Conservation (phyloP, 768 basidiomycete species). For the Lactarius deliciosus region DNA sequence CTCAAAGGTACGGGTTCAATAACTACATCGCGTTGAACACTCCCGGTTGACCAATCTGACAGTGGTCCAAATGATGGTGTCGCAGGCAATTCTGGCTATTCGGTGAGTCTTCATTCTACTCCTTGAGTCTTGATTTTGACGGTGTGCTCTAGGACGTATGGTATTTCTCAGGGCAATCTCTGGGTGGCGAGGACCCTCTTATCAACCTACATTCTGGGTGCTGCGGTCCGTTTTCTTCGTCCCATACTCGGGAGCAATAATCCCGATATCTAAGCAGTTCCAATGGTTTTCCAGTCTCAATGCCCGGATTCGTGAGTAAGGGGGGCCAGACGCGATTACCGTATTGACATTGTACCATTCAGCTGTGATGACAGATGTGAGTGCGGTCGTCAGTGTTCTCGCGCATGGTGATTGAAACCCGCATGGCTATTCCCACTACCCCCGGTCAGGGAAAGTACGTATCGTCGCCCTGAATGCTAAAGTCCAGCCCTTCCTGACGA, state of each 20-base stretch:
- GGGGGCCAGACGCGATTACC: constrained; percentile 2
- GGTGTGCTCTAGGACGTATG: constrained; percentile 47
- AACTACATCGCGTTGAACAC: not conserved
- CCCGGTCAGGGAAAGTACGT: constrained; percentile 40
- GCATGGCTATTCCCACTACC: not conserved
- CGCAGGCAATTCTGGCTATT: constrained; percentile 62
- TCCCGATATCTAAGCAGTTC: constrained; percentile 35
- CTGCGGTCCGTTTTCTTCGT: constrained; percentile 41
- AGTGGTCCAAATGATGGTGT: constrained; percentile 67
- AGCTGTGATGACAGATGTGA: constrained; percentile 13
- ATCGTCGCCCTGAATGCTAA: not conserved
- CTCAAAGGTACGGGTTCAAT: constrained; percentile 54
- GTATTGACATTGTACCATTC: constrained; percentile 24
- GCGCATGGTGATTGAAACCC: not conserved
- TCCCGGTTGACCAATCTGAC: not conserved
- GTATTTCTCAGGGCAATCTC: constrained; percentile 50
- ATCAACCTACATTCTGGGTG: constrained; percentile 41
- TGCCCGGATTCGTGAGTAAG: constrained; percentile 47
- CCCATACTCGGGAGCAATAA: constrained; percentile 25
- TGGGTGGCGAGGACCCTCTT: constrained; percentile 42
- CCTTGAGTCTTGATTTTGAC: not conserved
- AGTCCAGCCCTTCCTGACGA: not conserved
- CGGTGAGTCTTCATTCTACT: constrained; percentile 42
- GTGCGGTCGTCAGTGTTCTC: not conserved
- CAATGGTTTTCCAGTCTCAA: constrained; percentile 59